Percentiles rank a stretch among this genome's conserved stretches.
These are phyloP conservation scores for Candida endomychidarum DNA, from an alignment of 805 yeast genomes.

Conservation along the genomic window DNA sequence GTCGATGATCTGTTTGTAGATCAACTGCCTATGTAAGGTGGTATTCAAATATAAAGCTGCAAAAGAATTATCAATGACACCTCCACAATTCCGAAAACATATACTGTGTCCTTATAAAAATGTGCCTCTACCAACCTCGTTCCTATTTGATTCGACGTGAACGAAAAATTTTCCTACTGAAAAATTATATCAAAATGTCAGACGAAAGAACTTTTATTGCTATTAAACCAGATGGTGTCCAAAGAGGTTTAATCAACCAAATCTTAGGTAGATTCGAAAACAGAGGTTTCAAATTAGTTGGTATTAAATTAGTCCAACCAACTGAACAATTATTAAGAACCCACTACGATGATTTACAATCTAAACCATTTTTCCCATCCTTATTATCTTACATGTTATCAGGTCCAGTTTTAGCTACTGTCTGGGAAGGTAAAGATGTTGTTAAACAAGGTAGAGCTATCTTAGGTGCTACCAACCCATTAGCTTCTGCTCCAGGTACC, in stretches of 20 bases:
- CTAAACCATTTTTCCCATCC: slow-evolving; percentile 98
- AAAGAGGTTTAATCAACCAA: slow-evolving; percentile 92
- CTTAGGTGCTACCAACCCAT: slow-evolving; percentile 99
- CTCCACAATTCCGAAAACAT: too few relatives aligned
- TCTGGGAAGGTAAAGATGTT: slow-evolving; percentile 99
- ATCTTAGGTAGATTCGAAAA: slow-evolving; percentile 92
- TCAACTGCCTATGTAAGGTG: too few relatives aligned
- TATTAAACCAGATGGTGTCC: slow-evolving; percentile 99
- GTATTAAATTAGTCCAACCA: slow-evolving; percentile 87
- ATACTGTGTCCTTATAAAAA: not conserved
- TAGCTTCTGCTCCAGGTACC: slow-evolving; percentile 97
- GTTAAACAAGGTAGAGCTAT: slow-evolving; percentile 98
- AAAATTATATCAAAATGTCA: slow-evolving; percentile 40
- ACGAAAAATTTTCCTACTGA: slow-evolving; percentile 12
- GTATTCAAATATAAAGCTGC: too few relatives aligned
- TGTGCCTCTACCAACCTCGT: slow-evolving; percentile 9
- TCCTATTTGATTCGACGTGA: slow-evolving; percentile 1
- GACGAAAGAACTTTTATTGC: slow-evolving; percentile 91
- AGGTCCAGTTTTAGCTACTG: slow-evolving; percentile 98
- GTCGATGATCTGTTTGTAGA: too few relatives aligned
- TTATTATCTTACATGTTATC: slow-evolving; percentile 94
- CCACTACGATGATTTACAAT: slow-evolving; percentile 94
- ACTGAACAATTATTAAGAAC: slow-evolving; percentile 82
- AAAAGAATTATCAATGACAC: too few relatives aligned
- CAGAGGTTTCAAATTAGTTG: slow-evolving; percentile 98